Evolutionary conservation across 805 yeast species (phyloP).

Genomic region (Wickerhamiella azymoides): DNA sequence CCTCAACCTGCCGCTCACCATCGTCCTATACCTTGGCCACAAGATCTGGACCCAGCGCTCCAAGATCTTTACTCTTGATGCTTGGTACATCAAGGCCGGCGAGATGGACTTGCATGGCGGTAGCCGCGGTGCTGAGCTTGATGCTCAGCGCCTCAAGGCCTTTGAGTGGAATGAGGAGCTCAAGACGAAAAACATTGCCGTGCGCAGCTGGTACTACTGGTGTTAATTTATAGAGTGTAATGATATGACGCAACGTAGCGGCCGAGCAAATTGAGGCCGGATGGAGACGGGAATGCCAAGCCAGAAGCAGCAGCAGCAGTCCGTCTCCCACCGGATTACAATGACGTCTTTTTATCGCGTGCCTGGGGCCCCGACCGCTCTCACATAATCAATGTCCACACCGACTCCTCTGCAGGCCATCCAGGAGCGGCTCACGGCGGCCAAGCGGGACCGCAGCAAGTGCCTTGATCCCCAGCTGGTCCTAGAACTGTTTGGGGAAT

Average conservation of each 20-base stretch:
- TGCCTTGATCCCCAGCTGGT: conserved; percentile 9
- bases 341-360: too few species aligned
- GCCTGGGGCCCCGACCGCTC: not conserved
- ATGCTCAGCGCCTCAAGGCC: conserved; percentile 33
- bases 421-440: conserved; percentile 8
- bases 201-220: conserved; percentile 44
- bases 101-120: conserved; percentile 53
- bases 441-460: conserved; percentile 16
- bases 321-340: too few species aligned
- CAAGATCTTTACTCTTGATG: conserved; percentile 37
- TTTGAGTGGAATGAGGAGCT: conserved; percentile 42
- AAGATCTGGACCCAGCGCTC: conserved; percentile 40
- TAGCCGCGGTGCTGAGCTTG: conserved; percentile 42
- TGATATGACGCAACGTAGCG: too few species aligned
- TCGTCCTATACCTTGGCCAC: conserved; percentile 44
- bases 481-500: conserved; percentile 11
- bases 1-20: conserved; percentile 48
- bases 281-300: too few species aligned
- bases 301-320: too few species aligned
- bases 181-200: conserved; percentile 32
- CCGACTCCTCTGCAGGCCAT: not conserved
- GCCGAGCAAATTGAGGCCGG: too few species aligned
- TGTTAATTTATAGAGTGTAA: conserved; percentile 25
- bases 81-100: conserved; percentile 26
- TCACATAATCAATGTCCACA: not conserved